These are phyloP conservation scores for Calocera cornea DNA, from an alignment of 768 basidiomycete species.

Conservation along the genomic window DNA sequence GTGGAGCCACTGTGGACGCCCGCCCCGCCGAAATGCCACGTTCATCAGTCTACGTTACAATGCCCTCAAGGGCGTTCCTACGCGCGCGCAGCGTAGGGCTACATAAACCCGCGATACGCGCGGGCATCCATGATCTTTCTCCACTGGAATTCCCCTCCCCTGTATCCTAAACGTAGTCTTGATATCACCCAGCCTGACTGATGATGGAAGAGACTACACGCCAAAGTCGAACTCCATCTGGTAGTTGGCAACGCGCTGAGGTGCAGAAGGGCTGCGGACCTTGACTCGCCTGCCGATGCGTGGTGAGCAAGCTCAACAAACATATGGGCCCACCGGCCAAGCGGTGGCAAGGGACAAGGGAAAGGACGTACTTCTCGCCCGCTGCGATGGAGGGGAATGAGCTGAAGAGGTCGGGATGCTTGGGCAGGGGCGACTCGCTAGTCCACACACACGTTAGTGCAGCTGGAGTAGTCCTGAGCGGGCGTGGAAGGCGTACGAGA, in stretches of 20 bases:
- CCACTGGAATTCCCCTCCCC: too few species aligned
- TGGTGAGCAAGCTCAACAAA: too few species aligned
- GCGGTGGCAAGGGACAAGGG: neutral
- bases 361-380: conserved; percentile 67
- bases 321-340: too few species aligned
- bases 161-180: too few species aligned
- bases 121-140: neutral
- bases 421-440: conserved; percentile 91
- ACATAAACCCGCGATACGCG: neutral
- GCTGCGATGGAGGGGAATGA: conserved; percentile 94
- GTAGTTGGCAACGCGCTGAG: conserved; percentile 33
- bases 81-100: neutral
- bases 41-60: too few species aligned
- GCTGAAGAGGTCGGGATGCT: conserved; percentile 89
- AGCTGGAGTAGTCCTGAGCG: conserved; percentile 1
- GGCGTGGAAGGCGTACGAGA: conserved; percentile 43
- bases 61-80: neutral
- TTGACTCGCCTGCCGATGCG: conserved; percentile 65
- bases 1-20: too few species aligned
- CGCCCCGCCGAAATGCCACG: too few species aligned
- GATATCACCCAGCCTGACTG: too few species aligned
- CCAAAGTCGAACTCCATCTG: conserved; percentile 4
- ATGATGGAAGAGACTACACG: too few species aligned
- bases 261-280: conserved; percentile 70
- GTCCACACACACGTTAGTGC: neutral